These are phyloP conservation scores for Daldinia concentrica DNA, from an alignment of 495 filamentous ascomycete genomes.

Conservation along the genomic window DNA sequence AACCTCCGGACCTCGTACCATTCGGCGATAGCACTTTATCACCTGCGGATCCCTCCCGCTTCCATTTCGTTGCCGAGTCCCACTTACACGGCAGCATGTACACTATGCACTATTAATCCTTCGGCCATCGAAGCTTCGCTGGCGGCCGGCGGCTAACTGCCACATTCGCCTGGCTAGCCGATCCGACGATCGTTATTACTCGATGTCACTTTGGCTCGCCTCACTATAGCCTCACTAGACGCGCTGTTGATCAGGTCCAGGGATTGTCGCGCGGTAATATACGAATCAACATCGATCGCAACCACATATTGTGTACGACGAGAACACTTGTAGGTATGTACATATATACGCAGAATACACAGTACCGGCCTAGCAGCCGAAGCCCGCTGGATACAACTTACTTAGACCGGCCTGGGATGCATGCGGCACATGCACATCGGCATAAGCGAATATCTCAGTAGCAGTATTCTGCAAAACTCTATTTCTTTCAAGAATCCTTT, in stretches of 20 bases:
- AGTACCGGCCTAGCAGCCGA: not conserved
- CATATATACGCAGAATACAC: not conserved
- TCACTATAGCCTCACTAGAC: slow-evolving; percentile 32
- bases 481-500: not conserved
- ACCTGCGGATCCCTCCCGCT: slow-evolving; percentile 12
- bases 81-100: slow-evolving; percentile 20
- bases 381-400: slow-evolving; percentile 17
- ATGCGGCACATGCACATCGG: slow-evolving; percentile 22
- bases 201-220: slow-evolving; percentile 20
- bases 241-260: slow-evolving; percentile 15
- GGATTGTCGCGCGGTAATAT: slow-evolving; percentile 23
- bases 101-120: not conserved
- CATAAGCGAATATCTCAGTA: slow-evolving; percentile 18
- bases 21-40: slow-evolving; percentile 8
- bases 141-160: slow-evolving; percentile 10
- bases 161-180: slow-evolving; percentile 13
- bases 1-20: not conserved
- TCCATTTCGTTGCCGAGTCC: slow-evolving; percentile 15
- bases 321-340: not conserved
- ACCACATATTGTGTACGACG: slow-evolving; percentile 17
- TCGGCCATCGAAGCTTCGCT: slow-evolving; percentile 9
- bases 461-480: slow-evolving; percentile 9
- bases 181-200: slow-evolving; percentile 31
- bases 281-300: slow-evolving; percentile 23
- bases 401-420: slow-evolving; percentile 9